phyloP scores from a whole-genome alignment of 2,329 filamentous ascomycete species.

The Plenodomus tracheiphilus region DNA sequence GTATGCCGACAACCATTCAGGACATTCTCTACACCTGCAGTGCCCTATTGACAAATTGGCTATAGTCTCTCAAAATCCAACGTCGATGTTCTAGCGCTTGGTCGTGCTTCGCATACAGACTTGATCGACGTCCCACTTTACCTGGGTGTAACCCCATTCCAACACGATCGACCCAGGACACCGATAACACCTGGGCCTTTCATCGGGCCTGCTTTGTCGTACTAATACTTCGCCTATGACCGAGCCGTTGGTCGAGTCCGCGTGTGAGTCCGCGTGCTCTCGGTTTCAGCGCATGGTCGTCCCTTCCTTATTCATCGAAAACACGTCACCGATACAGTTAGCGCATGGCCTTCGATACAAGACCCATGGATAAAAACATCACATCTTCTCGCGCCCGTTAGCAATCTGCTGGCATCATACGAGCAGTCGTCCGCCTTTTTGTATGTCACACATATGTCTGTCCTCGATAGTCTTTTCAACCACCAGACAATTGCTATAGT shows the following conservation, averaged over 20 bases:
- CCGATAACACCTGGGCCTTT: neutral
- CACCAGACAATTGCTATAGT: slow-evolving; percentile 1
- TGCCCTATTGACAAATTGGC: neutral
- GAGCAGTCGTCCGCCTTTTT: neutral
- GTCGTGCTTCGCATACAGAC: neutral
- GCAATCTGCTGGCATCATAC: slow-evolving; percentile 6
- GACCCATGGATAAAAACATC: slow-evolving; percentile 16
- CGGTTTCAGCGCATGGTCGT: slow-evolving; percentile 19
- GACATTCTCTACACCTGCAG: neutral
- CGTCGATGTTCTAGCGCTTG: neutral
- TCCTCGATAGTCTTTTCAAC: neutral
- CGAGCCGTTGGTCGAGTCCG: neutral
- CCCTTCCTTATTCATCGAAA: slow-evolving; percentile 17
- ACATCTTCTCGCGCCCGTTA: slow-evolving; percentile 13
- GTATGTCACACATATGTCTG: neutral
- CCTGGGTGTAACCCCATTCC: neutral
- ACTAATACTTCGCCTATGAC: slow-evolving; percentile 4
- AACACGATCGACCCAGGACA: neutral
- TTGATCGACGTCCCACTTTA: neutral
- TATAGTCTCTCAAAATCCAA: neutral
- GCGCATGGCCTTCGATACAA: slow-evolving; percentile 5
- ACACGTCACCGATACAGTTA: slow-evolving; percentile 12
- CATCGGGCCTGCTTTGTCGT: neutral
- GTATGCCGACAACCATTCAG: neutral
- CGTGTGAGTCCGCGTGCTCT: neutral